These are phyloP conservation scores for Diaporthe velutina DNA, from an alignment of 2,329 filamentous ascomycete genomes.

Conservation along the genomic window DNA sequence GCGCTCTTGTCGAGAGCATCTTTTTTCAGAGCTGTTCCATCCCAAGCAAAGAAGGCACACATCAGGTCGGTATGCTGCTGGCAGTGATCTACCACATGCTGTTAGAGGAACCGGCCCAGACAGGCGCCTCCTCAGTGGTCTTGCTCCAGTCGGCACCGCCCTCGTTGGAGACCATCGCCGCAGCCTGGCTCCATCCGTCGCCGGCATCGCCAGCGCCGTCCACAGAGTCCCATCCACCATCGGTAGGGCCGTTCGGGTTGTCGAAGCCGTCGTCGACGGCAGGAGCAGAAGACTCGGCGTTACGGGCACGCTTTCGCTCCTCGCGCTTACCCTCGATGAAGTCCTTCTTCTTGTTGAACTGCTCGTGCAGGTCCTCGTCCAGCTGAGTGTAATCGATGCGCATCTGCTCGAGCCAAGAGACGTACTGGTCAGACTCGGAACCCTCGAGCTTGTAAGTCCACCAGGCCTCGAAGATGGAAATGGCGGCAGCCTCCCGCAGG, in stretches of 20 bases:
- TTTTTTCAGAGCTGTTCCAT: not conserved
- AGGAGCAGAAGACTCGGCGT: not conserved
- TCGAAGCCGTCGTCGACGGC: not conserved
- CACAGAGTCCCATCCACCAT: constrained; percentile 26
- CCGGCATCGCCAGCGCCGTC: not conserved
- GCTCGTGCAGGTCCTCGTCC: constrained; percentile 35
- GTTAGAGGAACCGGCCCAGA: not conserved
- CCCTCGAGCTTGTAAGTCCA: constrained; percentile 36
- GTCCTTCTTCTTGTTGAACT: constrained; percentile 38
- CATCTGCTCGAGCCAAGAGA: constrained; percentile 35
- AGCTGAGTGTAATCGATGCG: constrained; percentile 33
- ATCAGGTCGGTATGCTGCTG: not conserved
- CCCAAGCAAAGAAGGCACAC: not conserved
- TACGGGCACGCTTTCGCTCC: constrained; percentile 27
- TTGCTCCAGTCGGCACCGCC: not conserved
- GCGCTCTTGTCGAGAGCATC: not conserved
- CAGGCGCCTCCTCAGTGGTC: not conserved
- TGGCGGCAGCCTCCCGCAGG: constrained; percentile 36
- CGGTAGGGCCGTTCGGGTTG: not conserved
- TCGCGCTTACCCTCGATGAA: constrained; percentile 36
- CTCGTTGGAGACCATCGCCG: not conserved
- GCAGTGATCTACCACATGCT: constrained; percentile 3
- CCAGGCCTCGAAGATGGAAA: constrained; percentile 39
- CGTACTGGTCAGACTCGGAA: constrained; percentile 35
- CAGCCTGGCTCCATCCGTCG: constrained; percentile 20